Evolutionary conservation across 2,329 filamentous ascomycete genomes (phyloP), one percentile per base, ranked within the genome.

Genomic region (Lasiodiplodia citricola): DNA sequence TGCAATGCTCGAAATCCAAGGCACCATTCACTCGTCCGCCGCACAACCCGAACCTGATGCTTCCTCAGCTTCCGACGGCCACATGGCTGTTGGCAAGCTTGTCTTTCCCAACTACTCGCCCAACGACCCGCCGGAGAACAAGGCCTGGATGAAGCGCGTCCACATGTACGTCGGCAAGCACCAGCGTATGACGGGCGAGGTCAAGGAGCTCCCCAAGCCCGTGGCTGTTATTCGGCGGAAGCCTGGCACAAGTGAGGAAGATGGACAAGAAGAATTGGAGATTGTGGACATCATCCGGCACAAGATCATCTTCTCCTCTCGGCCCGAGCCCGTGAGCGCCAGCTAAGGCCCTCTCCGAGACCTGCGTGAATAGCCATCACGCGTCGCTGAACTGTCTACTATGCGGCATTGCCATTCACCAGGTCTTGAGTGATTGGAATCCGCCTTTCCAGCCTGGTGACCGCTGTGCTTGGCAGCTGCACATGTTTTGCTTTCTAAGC

Each of bases 1-100:
- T 51, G 95, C 95, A 21, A 85, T 99, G 56, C 85, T 99, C 68
- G 96, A 98, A 82, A 88, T 99, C 16, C 96, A 99, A 83, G 96
- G 94, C 70, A 93, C 89, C 16, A 90, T 99, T 81, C 95, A 96
- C 79, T 72, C 78, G 37, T 74, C 72, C n/a, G 70, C 75, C 10
- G 23, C 47, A 35, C 28, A 38, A 4, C 18, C 56, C 28, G 57
- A 68, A 4, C 6, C 60, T 44, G n/a, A 38, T 38, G 47, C 72
- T n/a, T 70, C 75, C 5, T 21, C 50, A 21, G n/a, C 66, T 2
- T 7, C 31, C 14, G 18, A 35, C 54, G 14, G 47, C 28, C 64
- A 70, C 65, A 87, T 88, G 1, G 80, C 84, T 31, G 85, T 97
- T 71, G 94, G 94, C 38, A 89, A 88, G 68, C 85, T 97, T 37